phyloP scores from a whole-genome alignment of 2,329 filamentous ascomycete genomes.

The Hymenoscyphus salicellus region DNA sequence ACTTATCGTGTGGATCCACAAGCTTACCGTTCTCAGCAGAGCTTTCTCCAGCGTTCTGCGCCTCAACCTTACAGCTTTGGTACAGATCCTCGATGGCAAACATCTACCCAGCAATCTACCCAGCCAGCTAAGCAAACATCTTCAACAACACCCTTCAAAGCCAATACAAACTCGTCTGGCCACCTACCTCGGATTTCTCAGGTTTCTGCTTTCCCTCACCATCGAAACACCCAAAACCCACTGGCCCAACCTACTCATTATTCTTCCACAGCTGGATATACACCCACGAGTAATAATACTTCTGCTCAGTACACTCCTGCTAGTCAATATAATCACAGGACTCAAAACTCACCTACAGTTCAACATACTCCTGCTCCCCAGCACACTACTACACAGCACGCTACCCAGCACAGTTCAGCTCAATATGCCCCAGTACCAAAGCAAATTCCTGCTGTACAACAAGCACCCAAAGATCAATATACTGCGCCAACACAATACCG shows the following conservation, averaged over 20 bases:
- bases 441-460: neutral
- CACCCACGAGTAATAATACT: neutral
- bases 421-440: slow-evolving; percentile 4
- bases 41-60: slow-evolving; percentile 33
- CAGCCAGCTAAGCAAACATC: slow-evolving; percentile 1
- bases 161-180: neutral
- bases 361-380: neutral
- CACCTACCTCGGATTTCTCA: slow-evolving; percentile 1
- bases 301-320: neutral
- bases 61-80: slow-evolving; percentile 31
- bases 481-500: slow-evolving; percentile 23
- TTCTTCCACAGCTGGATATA: neutral
- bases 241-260: neutral
- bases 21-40: slow-evolving; percentile 35
- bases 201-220: slow-evolving; percentile 9
- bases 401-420: slow-evolving; percentile 8
- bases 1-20: slow-evolving; percentile 34
- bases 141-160: neutral
- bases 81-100: slow-evolving; percentile 31
- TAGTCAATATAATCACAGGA: neutral
- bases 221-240: slow-evolving; percentile 4
- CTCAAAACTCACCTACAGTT: neutral
- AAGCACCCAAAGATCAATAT: slow-evolving; percentile 8
- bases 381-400: neutral
- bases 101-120: slow-evolving; percentile 10